Base-by-base conservation (phyloP, 805 yeast genomes). In the Saturnispora dispora region DNA sequence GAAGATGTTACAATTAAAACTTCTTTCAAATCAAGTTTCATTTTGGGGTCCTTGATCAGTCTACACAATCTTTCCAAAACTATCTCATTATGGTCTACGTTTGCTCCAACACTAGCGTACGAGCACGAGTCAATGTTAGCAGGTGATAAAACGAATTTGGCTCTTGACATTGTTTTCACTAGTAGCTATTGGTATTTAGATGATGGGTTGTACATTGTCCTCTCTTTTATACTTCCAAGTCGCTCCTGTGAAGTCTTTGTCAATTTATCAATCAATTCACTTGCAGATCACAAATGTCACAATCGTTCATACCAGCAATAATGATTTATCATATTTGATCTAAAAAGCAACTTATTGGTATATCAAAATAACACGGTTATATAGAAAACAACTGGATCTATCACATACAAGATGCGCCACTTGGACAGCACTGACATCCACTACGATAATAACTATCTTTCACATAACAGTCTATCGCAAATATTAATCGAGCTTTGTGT, bases 81-180 rank as follows among this genome's bases (percentile, higher is more conserved):
- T 6, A 47, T 30, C 5, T 13, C 18, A 11, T 11, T 32, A 10
- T 47, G 50, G n/a, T 40, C 50, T 9, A 6, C 18, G 10, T 4
- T 1, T 20, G 45, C 28, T 22, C 22, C 39, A 8, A 47, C 45
- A 15, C 18, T 36, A 13, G 50, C 50, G 27, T 36, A 33, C 6
- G 23, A 11, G 17, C 50, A 47, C 3, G 50, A 30, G 33, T 47
- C 46, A n/a, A 22, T 40, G n/a, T 18, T 32, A 5, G 50, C 50
- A 6, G 41, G 40, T n/a, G 46, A 47, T 18, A 22, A 20, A 15
- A 25, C 25, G 20, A 47, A 47, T 32, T 40, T 27, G 3, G 23
- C 28, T 5, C 8, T 13, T 27, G 17, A 28, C 25, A 9, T 28
- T 18, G 44, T 17, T 27, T 17, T 20, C 11, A 11, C 45, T 5